These are phyloP conservation scores for Tephrocybe rancida DNA, from an alignment of 768 basidiomycete species.

Conservation along the genomic window DNA sequence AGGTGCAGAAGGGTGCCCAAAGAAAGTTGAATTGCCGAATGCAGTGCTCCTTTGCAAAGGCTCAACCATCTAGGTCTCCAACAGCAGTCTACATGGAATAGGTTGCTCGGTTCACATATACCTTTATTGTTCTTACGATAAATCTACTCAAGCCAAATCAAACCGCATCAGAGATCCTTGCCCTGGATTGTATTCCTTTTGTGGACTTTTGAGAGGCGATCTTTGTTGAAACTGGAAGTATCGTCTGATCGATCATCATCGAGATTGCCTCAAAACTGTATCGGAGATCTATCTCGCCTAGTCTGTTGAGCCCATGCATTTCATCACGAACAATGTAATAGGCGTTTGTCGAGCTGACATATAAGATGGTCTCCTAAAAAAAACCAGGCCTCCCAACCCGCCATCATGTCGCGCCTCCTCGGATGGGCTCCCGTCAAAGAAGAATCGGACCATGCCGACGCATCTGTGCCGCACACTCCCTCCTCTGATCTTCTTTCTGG, in stretches of 20 bases:
- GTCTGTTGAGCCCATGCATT: conserved; percentile 1
- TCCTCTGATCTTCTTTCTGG: conserved; percentile 14
- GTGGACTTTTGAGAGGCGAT: not conserved
- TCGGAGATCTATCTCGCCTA: conserved; percentile 13
- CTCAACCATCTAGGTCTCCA: no score
- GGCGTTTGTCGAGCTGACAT: conserved; percentile 11
- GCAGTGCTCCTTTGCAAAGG: not conserved
- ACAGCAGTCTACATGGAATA: conserved; percentile 5
- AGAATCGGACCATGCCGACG: conserved; percentile 28
- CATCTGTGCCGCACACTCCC: conserved; percentile 14
- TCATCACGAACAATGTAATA: conserved; percentile 20
- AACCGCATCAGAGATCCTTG: conserved; percentile 16
- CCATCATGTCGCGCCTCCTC: conserved; percentile 26
- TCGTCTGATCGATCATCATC: conserved; percentile 20
- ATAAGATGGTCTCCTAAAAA: conserved; percentile 14
- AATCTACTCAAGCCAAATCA: conserved; percentile 6
- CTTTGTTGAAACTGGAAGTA: not conserved
- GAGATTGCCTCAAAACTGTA: conserved; percentile 15
- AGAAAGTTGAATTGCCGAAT: no score
- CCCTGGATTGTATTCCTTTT: conserved; percentile 15
- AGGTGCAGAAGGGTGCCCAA: no score
- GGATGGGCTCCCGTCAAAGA: conserved; percentile 35
- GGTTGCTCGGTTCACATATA: conserved; percentile 10
- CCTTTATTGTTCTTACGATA: conserved; percentile 15
- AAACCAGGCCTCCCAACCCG: conserved; percentile 5